Conservation (phyloP, 2,329 filamentous ascomycete genomes). For the Colletotrichum simmondsii region DNA sequence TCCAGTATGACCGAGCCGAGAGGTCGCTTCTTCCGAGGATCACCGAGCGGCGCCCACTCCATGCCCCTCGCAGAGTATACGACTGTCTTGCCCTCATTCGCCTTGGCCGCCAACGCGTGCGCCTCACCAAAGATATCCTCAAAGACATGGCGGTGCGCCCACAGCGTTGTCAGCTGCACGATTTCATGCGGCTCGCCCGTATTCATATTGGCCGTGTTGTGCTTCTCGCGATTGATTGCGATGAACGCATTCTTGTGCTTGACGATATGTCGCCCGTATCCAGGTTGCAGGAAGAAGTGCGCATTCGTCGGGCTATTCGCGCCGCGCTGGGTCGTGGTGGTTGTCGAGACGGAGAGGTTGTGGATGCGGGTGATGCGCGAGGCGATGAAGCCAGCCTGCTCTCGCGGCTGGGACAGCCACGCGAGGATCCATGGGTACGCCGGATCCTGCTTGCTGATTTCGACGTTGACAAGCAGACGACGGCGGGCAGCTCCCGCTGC, state of each 20-base stretch:
- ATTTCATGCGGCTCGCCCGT: conserved; percentile 95
- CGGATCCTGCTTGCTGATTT: conserved; percentile 93
- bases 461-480: conserved; percentile 92
- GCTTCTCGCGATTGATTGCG: conserved; percentile 86
- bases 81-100: conserved; percentile 90
- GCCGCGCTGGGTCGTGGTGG: conserved; percentile 68
- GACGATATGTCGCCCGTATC: conserved; percentile 88
- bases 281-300: conserved; percentile 89
- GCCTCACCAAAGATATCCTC: conserved; percentile 91
- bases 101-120: conserved; percentile 80
- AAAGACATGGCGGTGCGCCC: conserved; percentile 88
- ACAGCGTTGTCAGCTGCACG: conserved; percentile 90
- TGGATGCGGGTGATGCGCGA: conserved; percentile 69
- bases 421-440: conserved; percentile 95
- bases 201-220: conserved; percentile 81
- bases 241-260: conserved; percentile 90
- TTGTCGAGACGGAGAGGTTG: conserved; percentile 68
- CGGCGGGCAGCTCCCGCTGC: conserved; percentile 80
- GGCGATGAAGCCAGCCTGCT: conserved; percentile 68
- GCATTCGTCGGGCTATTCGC: conserved; percentile 75
- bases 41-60: conserved; percentile 86
- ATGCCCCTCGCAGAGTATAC: conserved; percentile 89
- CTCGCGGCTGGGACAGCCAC: conserved; percentile 90
- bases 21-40: conserved; percentile 86
- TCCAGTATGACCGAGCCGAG: conserved; percentile 89